Conservation (phyloP, 2,329 filamentous ascomycete genomes). For the Penicillium freii region DNA sequence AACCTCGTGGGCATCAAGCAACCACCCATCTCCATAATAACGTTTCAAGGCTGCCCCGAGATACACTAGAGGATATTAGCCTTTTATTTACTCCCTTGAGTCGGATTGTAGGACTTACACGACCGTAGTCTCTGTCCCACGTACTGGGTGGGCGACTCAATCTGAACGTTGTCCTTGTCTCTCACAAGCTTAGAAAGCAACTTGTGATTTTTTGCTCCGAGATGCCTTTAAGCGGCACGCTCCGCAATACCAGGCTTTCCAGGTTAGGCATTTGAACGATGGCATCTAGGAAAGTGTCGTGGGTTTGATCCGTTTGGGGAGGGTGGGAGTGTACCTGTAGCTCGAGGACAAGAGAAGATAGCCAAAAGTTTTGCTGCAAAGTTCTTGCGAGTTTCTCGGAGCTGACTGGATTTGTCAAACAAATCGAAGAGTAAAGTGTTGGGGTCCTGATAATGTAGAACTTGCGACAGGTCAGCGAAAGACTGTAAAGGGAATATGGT, state of each 20-base stretch:
- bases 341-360: background rate
- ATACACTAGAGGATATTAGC: background rate
- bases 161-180: background rate
- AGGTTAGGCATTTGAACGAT: background rate
- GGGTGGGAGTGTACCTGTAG: background rate
- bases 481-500: background rate
- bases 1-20: background rate
- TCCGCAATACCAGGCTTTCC: background rate
- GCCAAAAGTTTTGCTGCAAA: background rate
- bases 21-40: background rate
- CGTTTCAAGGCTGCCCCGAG: background rate
- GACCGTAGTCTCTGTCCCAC: background rate
- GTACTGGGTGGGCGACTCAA: background rate
- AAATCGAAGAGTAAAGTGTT: background rate
- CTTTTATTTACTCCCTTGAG: background rate
- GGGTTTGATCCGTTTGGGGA: background rate
- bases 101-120: background rate
- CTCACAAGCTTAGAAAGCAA: background rate
- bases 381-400: background rate
- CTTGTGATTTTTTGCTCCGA: background rate
- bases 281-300: background rate
- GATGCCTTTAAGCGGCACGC: background rate
- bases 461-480: background rate
- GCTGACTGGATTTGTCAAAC: background rate
- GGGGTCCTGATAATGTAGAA: background rate